Evolutionary conservation across 2,329 filamentous ascomycete species (phyloP).

Genomic region (Paecilomyces niveus): DNA sequence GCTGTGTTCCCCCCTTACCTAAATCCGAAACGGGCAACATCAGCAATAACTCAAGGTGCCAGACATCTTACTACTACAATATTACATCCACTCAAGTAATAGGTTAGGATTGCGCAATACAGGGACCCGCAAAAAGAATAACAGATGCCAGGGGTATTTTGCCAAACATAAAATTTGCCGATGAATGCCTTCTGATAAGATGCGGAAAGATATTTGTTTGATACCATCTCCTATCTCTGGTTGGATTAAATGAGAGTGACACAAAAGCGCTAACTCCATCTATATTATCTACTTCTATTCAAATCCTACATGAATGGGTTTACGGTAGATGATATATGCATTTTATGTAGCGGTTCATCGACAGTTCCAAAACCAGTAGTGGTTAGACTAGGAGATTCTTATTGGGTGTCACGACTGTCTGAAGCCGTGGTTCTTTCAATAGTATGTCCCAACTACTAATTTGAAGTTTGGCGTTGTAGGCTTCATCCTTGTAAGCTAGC

Average conservation of each 20-base stretch:
- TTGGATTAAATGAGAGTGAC: not conserved
- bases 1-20: not conserved
- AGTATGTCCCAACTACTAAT: too few species aligned
- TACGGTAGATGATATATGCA: too few species aligned
- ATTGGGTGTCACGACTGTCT: too few species aligned
- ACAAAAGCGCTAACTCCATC: not conserved
- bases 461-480: too few species aligned
- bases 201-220: not conserved
- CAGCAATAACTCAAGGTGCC: not conserved
- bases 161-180: not conserved
- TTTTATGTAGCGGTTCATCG: too few species aligned
- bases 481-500: too few species aligned
- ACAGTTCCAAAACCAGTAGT: too few species aligned
- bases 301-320: too few species aligned
- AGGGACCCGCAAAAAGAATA: not conserved
- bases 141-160: not conserved
- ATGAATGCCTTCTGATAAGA: not conserved
- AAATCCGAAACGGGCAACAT: not conserved
- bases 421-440: too few species aligned
- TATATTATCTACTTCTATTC: too few species aligned
- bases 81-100: not conserved
- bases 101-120: not conserved
- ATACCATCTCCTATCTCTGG: not conserved
- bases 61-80: not conserved
- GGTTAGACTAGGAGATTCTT: too few species aligned